phyloP scores from a whole-genome alignment of 331 rosid species.

The Stylosanthes scabra region DNA sequence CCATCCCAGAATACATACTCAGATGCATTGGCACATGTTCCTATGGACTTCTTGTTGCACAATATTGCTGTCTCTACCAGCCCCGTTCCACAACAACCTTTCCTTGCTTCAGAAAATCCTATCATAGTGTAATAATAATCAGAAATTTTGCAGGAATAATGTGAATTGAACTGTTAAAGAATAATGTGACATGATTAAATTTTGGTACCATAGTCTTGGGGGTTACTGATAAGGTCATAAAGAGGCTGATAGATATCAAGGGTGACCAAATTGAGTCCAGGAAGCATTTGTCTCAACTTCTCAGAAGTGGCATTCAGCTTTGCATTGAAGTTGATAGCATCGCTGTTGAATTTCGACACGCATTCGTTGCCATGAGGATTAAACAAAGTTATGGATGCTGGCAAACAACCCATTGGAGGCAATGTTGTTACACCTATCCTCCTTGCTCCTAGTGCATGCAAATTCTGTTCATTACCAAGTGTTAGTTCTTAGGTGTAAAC shows the following conservation, averaged over 20 bases:
- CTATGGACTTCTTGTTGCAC: conserved; percentile 53
- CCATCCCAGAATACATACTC: conserved; percentile 85
- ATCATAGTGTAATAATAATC: neutral
- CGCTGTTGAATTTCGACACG: conserved; percentile 51
- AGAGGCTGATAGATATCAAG: conserved; percentile 72
- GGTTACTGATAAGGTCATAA: conserved; percentile 54
- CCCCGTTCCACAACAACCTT: conserved; percentile 73
- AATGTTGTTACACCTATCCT: conserved; percentile 71
- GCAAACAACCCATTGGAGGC: conserved; percentile 75
- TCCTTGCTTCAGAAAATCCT: conserved; percentile 73
- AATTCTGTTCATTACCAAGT: conserved; percentile 29
- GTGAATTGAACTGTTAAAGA: no score
- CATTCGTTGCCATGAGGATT: conserved; percentile 51
- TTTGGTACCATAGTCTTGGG: conserved; percentile 62
- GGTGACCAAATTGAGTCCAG: conserved; percentile 61
- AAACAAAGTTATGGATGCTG: conserved; percentile 61
- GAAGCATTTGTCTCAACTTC: conserved; percentile 45
- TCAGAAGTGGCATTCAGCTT: conserved; percentile 63
- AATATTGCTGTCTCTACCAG: conserved; percentile 57
- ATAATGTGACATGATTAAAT: neutral
- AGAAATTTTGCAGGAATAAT: no score
- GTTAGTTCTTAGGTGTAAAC: no score
- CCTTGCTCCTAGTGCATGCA: conserved; percentile 72
- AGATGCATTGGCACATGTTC: conserved; percentile 78
- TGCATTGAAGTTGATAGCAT: conserved; percentile 59